phyloP scores from a whole-genome alignment of 305 asterid genomes.

The Andrographis paniculata region DNA sequence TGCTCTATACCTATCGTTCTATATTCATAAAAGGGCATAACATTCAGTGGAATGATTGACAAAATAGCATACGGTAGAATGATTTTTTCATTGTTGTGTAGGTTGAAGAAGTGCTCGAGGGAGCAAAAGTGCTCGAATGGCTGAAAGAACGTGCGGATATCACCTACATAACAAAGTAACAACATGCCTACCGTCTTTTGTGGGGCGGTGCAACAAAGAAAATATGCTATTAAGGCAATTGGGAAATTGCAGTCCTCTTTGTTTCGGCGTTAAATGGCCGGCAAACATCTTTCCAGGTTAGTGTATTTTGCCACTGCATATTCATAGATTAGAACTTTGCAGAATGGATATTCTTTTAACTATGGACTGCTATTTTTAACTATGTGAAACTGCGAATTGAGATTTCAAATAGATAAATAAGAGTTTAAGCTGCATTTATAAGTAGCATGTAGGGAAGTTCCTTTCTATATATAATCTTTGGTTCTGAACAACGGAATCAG shows the following conservation, averaged over 20 bases:
- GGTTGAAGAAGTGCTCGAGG: slow-evolving; percentile 96
- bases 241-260: not conserved
- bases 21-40: no score
- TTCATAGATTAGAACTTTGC: not conserved
- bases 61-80: not conserved
- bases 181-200: not conserved
- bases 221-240: not conserved
- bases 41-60: no score
- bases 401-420: not conserved
- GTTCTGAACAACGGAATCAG: slow-evolving; percentile 4
- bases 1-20: no score
- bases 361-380: no score
- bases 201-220: not conserved
- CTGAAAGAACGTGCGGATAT: slow-evolving; percentile 68
- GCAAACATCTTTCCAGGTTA: not conserved
- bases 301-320: not conserved
- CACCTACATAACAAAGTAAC: slow-evolving; percentile 51
- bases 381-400: no score
- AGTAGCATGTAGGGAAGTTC: not conserved
- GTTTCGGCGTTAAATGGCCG: not conserved
- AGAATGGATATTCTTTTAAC: not conserved
- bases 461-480: not conserved
- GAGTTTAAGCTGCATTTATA: not conserved
- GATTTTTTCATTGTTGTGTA: slow-evolving; percentile 19
- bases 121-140: slow-evolving; percentile 94